Evolutionary conservation across 164 flowering plant genomes (phyloP).

Genomic region (Vitis labrusca): DNA sequence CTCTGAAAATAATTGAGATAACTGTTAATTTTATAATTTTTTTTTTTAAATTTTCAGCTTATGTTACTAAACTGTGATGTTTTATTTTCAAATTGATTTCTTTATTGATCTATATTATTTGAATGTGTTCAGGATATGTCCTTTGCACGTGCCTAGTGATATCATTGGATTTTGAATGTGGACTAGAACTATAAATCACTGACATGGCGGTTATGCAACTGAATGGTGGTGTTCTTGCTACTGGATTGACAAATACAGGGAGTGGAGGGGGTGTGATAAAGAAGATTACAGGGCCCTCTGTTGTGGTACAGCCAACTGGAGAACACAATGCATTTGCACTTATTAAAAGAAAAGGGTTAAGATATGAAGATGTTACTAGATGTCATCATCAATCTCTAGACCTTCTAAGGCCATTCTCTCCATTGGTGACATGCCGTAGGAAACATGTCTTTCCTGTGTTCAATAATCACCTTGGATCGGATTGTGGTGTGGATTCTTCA

Average conservation of each 20-base stretch:
- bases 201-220: constrained; percentile 27
- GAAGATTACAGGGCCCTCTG: background rate
- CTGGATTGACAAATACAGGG: constrained; percentile 2
- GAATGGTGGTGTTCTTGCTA: constrained; percentile 10
- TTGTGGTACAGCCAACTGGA: background rate
- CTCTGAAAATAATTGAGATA: too few species aligned
- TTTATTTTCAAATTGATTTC: too few species aligned
- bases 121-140: too few species aligned
- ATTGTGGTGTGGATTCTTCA: constrained; percentile 25
- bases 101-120: too few species aligned
- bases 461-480: constrained; percentile 25
- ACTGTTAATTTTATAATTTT: too few species aligned
- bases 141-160: too few species aligned
- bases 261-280: background rate
- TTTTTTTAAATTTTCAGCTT: too few species aligned
- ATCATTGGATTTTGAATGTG: too few species aligned
- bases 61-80: too few species aligned
- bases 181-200: too few species aligned
- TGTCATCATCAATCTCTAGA: constrained; percentile 5
- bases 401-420: constrained; percentile 9
- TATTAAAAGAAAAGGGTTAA: constrained; percentile 14
- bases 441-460: constrained; percentile 12
- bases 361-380: constrained; percentile 1
- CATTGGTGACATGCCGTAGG: constrained; percentile 14
- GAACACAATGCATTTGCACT: background rate